Conservation (phyloP, 495 filamentous ascomycete species). For the Aspergillus steynii region DNA sequence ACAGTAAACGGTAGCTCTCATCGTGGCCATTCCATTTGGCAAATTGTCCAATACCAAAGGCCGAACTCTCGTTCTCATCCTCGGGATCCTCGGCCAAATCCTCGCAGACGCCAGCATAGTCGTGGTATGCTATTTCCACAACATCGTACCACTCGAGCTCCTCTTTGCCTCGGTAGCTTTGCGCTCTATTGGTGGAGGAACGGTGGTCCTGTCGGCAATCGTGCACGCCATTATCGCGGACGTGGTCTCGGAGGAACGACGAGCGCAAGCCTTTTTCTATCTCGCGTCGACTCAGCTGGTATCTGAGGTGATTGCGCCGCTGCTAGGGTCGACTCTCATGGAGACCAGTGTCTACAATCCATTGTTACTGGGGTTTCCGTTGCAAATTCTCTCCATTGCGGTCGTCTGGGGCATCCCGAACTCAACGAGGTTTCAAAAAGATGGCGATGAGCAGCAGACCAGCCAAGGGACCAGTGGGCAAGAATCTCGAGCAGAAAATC, state of each 20-base stretch:
- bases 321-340: neutral
- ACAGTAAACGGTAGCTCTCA: neutral
- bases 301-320: neutral
- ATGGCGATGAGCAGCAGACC: no score
- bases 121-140: neutral
- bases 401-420: neutral
- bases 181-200: neutral
- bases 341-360: neutral
- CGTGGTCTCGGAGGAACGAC: conserved; percentile 2
- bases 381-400: neutral
- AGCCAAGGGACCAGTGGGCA: neutral
- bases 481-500: neutral
- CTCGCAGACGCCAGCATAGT: conserved; percentile 3
- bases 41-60: conserved; percentile 1
- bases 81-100: neutral
- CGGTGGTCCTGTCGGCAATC: conserved; percentile 3
- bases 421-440: neutral
- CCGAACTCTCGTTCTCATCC: neutral
- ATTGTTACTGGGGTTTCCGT: neutral
- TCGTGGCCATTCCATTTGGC: conserved; percentile 1
- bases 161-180: neutral
- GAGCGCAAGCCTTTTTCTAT: conserved; percentile 2
- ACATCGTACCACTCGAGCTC: neutral
- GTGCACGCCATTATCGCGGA: conserved; percentile 1
- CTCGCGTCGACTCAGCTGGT: neutral